Percentiles rank a stretch among this genome's conserved stretches.
These are phyloP conservation scores for Linnemannia exigua DNA, from an alignment of 192 early-diverging fungal genomes.

Conservation along the genomic window DNA sequence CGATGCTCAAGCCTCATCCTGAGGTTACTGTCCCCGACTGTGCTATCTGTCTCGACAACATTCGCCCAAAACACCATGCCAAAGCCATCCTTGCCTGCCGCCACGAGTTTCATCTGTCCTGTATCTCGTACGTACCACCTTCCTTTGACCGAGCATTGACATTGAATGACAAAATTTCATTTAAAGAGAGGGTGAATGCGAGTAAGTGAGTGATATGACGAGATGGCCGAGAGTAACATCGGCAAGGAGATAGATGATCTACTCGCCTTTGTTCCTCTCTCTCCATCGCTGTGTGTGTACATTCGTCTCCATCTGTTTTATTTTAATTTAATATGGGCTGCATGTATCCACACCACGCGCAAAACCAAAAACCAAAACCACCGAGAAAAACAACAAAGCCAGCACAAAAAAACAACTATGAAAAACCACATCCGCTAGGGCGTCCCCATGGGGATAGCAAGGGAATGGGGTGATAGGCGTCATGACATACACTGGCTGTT, in stretches of 20 bases:
- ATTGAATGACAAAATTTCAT: neutral
- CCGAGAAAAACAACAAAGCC: conserved; percentile 5
- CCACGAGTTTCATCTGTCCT: conserved; percentile 56
- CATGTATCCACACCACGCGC: conserved; percentile 7
- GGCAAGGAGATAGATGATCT: conserved; percentile 2
- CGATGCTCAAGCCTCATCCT: neutral
- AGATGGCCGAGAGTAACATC: neutral
- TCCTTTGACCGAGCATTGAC: neutral
- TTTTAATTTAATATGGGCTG: conserved; percentile 6
- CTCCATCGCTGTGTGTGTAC: neutral
- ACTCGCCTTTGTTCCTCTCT: neutral
- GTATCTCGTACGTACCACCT: conserved; percentile 48
- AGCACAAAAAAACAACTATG: neutral
- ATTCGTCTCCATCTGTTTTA: neutral
- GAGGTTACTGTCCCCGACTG: conserved; percentile 20
- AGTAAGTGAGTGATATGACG: neutral
- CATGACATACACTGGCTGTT: neutral
- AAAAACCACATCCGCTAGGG: neutral
- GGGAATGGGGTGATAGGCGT: neutral
- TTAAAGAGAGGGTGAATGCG: neutral
- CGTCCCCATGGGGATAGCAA: neutral
- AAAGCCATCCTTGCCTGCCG: conserved; percentile 51
- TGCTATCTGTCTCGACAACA: conserved; percentile 51
- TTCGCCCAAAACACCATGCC: conserved; percentile 43
- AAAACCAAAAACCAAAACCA: conserved; percentile 8